These are phyloP conservation scores for Leccinum ochraceum DNA, from an alignment of 768 basidiomycete genomes.

Conservation along the genomic window DNA sequence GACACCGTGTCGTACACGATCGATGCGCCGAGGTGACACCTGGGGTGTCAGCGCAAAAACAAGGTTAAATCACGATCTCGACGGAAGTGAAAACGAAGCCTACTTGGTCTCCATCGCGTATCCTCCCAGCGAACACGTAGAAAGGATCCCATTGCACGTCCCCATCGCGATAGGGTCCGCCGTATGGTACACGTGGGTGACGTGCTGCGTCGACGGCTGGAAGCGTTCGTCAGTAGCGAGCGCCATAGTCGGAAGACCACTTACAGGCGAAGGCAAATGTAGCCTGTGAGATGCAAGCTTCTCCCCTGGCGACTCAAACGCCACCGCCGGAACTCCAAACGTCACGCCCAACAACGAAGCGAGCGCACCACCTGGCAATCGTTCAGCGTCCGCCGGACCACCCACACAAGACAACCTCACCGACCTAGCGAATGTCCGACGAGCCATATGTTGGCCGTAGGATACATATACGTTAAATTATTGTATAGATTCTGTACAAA, in stretches of 20 bases:
- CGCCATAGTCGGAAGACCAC: slow-evolving; percentile 20
- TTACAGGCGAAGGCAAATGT: slow-evolving; percentile 83
- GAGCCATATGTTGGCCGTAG: slow-evolving; percentile 87
- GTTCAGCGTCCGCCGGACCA: not conserved
- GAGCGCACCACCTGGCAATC: slow-evolving; percentile 55
- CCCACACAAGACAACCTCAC: slow-evolving; percentile 35
- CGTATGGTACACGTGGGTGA: slow-evolving; percentile 92
- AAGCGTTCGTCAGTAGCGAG: not conserved
- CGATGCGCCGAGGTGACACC: slow-evolving; percentile 83
- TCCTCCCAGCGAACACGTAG: slow-evolving; percentile 83
- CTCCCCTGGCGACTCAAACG: slow-evolving; percentile 91
- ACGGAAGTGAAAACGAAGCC: slow-evolving; percentile 17
- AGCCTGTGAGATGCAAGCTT: slow-evolving; percentile 74
- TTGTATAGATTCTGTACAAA: slow-evolving; percentile 85
- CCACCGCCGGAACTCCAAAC: slow-evolving; percentile 84
- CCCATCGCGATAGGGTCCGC: slow-evolving; percentile 96
- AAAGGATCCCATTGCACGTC: slow-evolving; percentile 78
- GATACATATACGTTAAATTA: slow-evolving; percentile 92
- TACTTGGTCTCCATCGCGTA: slow-evolving; percentile 84
- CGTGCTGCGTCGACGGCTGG: slow-evolving; percentile 71
- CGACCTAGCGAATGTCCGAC: slow-evolving; percentile 67
- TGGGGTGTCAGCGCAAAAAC: slow-evolving; percentile 23
- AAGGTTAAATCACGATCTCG: not conserved
- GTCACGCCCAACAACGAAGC: slow-evolving; percentile 84
- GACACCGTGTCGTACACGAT: slow-evolving; percentile 93